Percentiles rank a stretch among this genome's conserved stretches.
Conservation (phyloP, 2,329 filamentous ascomycete genomes). For the Drechslera avenae region DNA sequence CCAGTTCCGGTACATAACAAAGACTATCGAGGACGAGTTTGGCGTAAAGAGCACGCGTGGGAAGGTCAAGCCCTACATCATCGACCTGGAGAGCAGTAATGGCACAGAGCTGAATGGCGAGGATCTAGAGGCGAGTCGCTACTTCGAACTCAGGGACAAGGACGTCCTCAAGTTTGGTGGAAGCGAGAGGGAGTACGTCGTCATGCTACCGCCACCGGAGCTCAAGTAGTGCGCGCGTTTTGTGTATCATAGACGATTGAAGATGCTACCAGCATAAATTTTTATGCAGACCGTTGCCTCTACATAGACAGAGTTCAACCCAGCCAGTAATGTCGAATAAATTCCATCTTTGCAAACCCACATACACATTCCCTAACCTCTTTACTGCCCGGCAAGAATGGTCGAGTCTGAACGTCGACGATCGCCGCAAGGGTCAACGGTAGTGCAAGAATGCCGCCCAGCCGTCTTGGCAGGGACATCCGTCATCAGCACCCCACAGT, state of each 20-base stretch:
- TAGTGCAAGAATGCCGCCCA: slow-evolving; percentile 3
- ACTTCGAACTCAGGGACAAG: slow-evolving; percentile 83
- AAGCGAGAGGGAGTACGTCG: slow-evolving; percentile 91
- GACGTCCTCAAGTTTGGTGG: slow-evolving; percentile 88
- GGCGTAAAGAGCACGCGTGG: slow-evolving; percentile 54
- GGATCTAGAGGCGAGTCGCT: slow-evolving; percentile 73
- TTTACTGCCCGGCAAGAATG: too few relatives aligned
- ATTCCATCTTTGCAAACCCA: too few relatives aligned
- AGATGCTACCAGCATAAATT: too few relatives aligned
- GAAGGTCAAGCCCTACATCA: slow-evolving; percentile 75
- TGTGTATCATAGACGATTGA: background rate
- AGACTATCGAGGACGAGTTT: slow-evolving; percentile 81
- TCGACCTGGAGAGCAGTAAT: slow-evolving; percentile 93
- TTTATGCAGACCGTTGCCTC: background rate
- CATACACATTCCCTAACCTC: too few relatives aligned
- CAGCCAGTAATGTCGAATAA: too few relatives aligned
- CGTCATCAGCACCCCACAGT: slow-evolving; percentile 10
- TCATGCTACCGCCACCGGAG: slow-evolving; percentile 71
- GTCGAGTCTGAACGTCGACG: background rate
- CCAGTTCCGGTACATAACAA: slow-evolving; percentile 86
- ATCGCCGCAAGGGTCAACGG: slow-evolving; percentile 9
- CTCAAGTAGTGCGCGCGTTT: background rate
- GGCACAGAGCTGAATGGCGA: slow-evolving; percentile 84
- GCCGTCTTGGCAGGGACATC: slow-evolving; percentile 16
- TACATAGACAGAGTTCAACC: too few relatives aligned